Base-by-base conservation (phyloP, 257 asterid species). In the Linderniella brevidens region DNA sequence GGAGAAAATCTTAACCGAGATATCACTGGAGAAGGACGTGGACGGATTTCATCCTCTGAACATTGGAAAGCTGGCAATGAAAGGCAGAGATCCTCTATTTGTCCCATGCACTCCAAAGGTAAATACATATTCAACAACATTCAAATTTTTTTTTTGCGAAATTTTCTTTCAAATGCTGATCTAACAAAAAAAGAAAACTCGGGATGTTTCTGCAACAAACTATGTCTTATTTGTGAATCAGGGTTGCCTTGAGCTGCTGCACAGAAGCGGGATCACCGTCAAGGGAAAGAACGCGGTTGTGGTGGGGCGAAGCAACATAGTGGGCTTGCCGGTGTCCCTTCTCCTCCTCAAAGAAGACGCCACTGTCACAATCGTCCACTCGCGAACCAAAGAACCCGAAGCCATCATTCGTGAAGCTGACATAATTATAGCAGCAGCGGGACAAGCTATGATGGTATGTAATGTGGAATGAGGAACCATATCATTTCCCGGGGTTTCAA, bases 51-150 rank as follows among this genome's bases (percentile, higher is more conserved):
- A 84, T 66, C 98, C 98, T 53, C 67, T 78, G 29, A 81, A 88
- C 72, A 80, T 88, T 50, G 95, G 98, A 60, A 84, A 84, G 71
- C 82, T 88, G 66, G 95, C 98, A n/a, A 88, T 88, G 98, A 88
- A 80, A 64, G 96, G 96, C 72, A 73, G 94, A 74, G 82, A 84
- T 53, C 98, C 98, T 47, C 58, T 84, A 49, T 88, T 80, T 67
- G 77, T 69, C 64, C 98, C 98, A 36, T 84, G 96, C 84, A 84
- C 94, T 44, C 98, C 98, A 41, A 84, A 81, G 95, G 98, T 78
- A 68, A 35, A 10, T 25, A 25, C 16, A 36, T 13, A 45, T 25
- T 8, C 13, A 52, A 12, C 13, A n/a, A 13, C 47, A 8, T 2
- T 6, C 32, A 25, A n/a, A n/a, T n/a, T n/a, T n/a, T n/a, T n/a